These are phyloP conservation scores for Ensete ventricosum DNA, from an alignment of 176 grass and related monocot species.

Conservation along the genomic window DNA sequence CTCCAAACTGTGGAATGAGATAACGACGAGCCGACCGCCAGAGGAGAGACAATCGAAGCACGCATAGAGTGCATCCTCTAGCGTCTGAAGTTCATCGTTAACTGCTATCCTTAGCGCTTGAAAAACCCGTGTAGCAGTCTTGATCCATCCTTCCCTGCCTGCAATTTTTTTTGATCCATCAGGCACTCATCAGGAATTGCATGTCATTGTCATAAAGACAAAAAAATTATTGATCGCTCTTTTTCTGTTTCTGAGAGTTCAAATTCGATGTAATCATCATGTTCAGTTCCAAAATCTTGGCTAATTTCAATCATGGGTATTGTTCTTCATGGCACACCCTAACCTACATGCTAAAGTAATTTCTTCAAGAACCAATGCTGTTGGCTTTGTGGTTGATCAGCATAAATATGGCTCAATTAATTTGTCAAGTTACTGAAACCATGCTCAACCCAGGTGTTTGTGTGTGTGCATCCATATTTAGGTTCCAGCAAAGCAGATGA, in stretches of 20 bases:
- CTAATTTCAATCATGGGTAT: not conserved
- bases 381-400: not conserved
- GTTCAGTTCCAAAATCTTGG: too few relatives aligned
- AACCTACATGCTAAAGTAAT: not conserved
- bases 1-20: constrained; percentile 95
- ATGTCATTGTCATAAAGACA: not conserved
- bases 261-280: too few relatives aligned
- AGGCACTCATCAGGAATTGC: constrained; percentile 1
- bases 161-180: constrained; percentile 23
- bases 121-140: constrained; percentile 58
- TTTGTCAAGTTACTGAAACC: not conserved
- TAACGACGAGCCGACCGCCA: constrained; percentile 54
- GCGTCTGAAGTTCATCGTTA: constrained; percentile 60
- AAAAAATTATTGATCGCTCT: too few relatives aligned
- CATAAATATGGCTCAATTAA: not conserved
- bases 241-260: too few relatives aligned
- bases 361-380: not conserved
- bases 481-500: too few relatives aligned
- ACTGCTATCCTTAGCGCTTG: constrained; percentile 92
- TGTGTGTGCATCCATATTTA: not conserved
- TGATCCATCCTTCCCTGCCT: constrained; percentile 77
- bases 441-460: not conserved
- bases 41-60: constrained; percentile 38
- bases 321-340: not conserved
- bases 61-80: constrained; percentile 70